Conservation (phyloP, 1,284 basidiomycete species). For the Tremellales sp. region DNA sequence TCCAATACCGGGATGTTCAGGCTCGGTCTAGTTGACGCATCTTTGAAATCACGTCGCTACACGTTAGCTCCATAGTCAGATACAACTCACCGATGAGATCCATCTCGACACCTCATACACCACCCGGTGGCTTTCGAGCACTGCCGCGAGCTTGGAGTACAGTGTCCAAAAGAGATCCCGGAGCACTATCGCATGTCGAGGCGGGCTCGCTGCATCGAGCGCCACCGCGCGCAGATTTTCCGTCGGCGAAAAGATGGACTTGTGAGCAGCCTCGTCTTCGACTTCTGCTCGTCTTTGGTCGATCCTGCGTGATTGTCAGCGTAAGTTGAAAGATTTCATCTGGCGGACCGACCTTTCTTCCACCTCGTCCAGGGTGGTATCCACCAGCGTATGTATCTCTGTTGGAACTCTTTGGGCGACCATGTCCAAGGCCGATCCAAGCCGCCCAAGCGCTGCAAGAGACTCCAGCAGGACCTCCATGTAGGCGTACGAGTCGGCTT, state of each 20-base stretch:
- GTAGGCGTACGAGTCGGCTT: constrained; percentile 88
- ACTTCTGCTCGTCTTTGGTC: constrained; percentile 8
- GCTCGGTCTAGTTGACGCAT: constrained; percentile 69
- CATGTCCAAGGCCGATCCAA: constrained; percentile 79
- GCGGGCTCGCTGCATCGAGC: constrained; percentile 69
- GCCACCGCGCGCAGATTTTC: constrained; percentile 59
- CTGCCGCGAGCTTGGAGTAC: constrained; percentile 93
- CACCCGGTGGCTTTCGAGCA: constrained; percentile 87
- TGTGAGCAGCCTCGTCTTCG: too few species aligned
- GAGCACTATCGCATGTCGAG: constrained; percentile 76
- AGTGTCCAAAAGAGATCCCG: constrained; percentile 96
- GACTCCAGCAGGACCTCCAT: constrained; percentile 92
- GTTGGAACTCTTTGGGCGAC: constrained; percentile 76
- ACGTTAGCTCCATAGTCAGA: constrained; percentile 3
- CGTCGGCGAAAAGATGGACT: constrained; percentile 19
- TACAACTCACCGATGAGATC: constrained; percentile 69
- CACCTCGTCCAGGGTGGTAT: constrained; percentile 84
- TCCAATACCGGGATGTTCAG: constrained; percentile 72
- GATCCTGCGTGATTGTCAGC: constrained; percentile 1
- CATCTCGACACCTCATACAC: constrained; percentile 86
- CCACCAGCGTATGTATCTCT: constrained; percentile 83
- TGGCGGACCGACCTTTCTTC: constrained; percentile 63
- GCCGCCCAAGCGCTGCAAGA: constrained; percentile 81
- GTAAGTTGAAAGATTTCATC: neutral
- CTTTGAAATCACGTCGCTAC: constrained; percentile 81